Evolutionary conservation across 1,284 basidiomycete species (phyloP), one percentile per base, ranked within the genome.

Genomic region (Cryptococcus hybrid): DNA sequence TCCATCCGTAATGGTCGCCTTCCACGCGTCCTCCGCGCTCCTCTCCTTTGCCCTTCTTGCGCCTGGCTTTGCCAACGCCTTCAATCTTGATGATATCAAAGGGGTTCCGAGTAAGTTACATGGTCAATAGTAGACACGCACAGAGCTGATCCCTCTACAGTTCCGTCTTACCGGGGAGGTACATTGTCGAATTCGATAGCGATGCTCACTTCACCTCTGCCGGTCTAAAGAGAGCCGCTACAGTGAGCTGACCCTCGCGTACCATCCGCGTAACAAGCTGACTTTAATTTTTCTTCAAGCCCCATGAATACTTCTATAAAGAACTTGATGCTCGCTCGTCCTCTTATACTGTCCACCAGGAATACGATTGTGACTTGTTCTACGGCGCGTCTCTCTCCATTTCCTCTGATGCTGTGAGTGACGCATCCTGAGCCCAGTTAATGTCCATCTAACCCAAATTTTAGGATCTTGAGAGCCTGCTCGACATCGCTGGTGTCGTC

Each of bases 301-400:
- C 69, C 34, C 80, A 81, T 61, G 79, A 78, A 42, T 62, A 67
- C 8, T 56, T 82, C 35, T 81, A 81, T 61, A 58, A 64, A 18
- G 63, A 74, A 45, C 68, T 82, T 48, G 65, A 70, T 15, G 75
- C 73, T 42, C 67, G 79, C 30, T 75, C 67, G 7, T 64, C 81
- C 7, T 49, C 63, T 0, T 81, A 80, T 66, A 62, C 68, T 15
- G 76, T 82, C 35, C 66, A 77, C 57, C 78, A 73, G 54, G 78
- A 81, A 60, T 83, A 79, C 67, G 71, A 74, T 1, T 71, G 75
- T 2, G 79, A 81, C 6, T 59, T 83, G 8, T 82, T 83, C 65
- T 60, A 80, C 34, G 82, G 82, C 30, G 80, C 80, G 5, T 72
- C 79, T 24, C 66, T 83, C 48, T 76, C 76, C 9, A 58, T 81